Evolutionary conservation across 768 basidiomycete genomes (phyloP), one percentile per base, ranked within the genome.

Genomic region (Mrakia hoshinonis): DNA sequence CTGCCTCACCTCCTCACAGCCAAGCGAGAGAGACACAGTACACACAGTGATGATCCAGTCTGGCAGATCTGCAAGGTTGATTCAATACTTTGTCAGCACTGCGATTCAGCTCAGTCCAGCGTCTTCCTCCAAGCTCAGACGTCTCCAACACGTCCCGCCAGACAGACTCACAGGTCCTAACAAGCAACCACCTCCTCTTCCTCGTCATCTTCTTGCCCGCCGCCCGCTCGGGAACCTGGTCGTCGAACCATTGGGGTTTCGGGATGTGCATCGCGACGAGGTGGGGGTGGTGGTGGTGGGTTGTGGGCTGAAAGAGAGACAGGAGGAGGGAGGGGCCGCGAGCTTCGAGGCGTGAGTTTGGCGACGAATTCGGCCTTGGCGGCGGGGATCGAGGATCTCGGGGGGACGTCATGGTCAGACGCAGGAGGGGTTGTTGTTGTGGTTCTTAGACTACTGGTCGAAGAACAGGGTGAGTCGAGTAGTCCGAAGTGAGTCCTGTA

Each of bases 1-100:
- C 20, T 54, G 6, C n/a, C 24, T 7, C 24, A 13, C 24, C 52
- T 4, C 15, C 48, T 18, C 13, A 5, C 48, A 49, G 18, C 48
- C 18, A 15, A 5, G 24, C 48, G 4, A 49, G 5, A 49, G 48
- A 49, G 4, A 20, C 48, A n/a, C 18, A 49, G 13, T 11, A 12
- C 51, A 24, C 51, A 52, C 51, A 52, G 55, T 58, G 26, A 58
- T 58, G 13, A 58, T 58, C 55, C 55, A 58, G 20, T 58, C 55
- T 0, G 55, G 55, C 10, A 58, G 29, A 58, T 58, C 55, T 58
- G 52, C 13, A 24, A 7, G n/a, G 13, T 31, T 26, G 24, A 34
- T 31, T 15, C 29, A 26, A 52, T 11, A 51, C 3, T 12, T 9
- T 11, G n/a, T 10, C 9, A 24, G n/a, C 20, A 52, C n/a, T 52